A percentile compares a stretch with the other conserved stretches of the same genome.
Conservation (phyloP, 108 stramenopile species). For the Cylindrotheca fusiformis region DNA sequence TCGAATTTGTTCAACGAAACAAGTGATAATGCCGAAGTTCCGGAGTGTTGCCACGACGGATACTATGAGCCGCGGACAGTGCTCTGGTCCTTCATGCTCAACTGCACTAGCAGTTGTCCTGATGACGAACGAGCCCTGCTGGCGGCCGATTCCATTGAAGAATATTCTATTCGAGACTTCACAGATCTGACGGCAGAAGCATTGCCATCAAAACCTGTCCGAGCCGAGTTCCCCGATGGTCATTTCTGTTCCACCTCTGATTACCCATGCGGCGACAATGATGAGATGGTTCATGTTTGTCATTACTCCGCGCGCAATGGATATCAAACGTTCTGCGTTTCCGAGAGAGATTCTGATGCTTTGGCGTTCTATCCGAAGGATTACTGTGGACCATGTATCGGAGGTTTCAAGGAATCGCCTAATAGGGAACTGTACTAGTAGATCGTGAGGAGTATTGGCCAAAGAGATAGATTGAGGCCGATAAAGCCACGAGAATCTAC, state of each 20-base stretch:
- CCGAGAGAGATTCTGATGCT: conserved; percentile 38
- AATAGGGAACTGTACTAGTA: too few relatives aligned
- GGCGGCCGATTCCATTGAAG: too few relatives aligned
- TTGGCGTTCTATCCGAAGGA: conserved; percentile 34
- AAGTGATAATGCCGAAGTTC: conserved; percentile 24
- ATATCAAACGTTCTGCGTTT: conserved; percentile 45
- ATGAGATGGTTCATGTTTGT: conserved; percentile 32
- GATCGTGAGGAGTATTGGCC: too few relatives aligned
- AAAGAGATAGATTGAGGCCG: too few relatives aligned
- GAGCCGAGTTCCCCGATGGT: neutral
- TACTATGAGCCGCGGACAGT: conserved; percentile 1
- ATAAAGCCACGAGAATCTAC: too few relatives aligned
- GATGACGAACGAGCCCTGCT: too few relatives aligned
- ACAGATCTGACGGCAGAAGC: neutral
- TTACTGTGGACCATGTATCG: conserved; percentile 46
- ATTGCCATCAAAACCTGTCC: neutral
- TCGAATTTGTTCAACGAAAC: neutral
- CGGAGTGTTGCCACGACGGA: conserved; percentile 23
- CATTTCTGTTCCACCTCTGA: conserved; percentile 34
- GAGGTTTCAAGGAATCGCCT: conserved; percentile 8
- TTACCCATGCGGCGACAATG: conserved; percentile 34
- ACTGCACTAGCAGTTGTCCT: conserved; percentile 15
- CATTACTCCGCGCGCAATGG: conserved; percentile 37
- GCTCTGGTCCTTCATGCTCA: conserved; percentile 24
- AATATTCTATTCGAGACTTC: neutral